Percentiles rank a stretch among this genome's conserved stretches.
Evolutionary conservation across 1,139 yeast species (phyloP).

Genomic region (Sugiyamaella novakii): DNA sequence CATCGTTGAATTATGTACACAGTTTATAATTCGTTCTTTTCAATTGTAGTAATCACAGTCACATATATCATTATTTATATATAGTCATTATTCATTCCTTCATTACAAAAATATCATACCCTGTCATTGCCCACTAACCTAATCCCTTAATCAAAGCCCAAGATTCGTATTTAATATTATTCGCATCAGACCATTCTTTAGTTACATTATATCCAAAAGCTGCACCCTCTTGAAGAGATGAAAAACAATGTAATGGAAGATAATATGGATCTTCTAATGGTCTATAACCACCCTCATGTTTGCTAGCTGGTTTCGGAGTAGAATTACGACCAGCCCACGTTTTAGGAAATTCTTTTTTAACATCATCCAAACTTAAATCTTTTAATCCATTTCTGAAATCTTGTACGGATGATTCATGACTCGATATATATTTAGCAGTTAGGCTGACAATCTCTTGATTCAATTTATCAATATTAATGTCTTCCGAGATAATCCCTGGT

Average conservation of each 20-base stretch:
- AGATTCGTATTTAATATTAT: constrained; percentile 33
- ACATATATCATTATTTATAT: not conserved
- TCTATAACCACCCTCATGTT: constrained; percentile 37
- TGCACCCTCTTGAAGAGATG: constrained; percentile 47
- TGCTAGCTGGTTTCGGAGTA: constrained; percentile 27
- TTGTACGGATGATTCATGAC: constrained; percentile 34
- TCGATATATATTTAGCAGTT: constrained; percentile 24
- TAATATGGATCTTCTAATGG: constrained; percentile 43
- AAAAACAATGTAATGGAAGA: constrained; percentile 44
- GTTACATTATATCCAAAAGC: constrained; percentile 43
- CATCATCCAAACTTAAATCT: constrained; percentile 33
- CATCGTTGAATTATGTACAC: no score
- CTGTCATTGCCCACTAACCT: constrained; percentile 8
- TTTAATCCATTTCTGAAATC: constrained; percentile 42
- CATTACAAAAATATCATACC: not conserved
- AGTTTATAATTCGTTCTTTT: no score
- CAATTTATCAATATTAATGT: constrained; percentile 14
- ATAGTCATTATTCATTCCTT: constrained; percentile 13
- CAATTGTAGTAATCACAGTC: no score
- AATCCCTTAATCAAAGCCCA: constrained; percentile 33
- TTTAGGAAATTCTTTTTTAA: constrained; percentile 37
- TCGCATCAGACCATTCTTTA: constrained; percentile 42
- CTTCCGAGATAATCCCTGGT: not conserved
- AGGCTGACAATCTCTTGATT: constrained; percentile 20
- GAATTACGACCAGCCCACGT: constrained; percentile 36